Conservation (phyloP, 805 yeast genomes). For the Sugiyamaella chiloensis region DNA sequence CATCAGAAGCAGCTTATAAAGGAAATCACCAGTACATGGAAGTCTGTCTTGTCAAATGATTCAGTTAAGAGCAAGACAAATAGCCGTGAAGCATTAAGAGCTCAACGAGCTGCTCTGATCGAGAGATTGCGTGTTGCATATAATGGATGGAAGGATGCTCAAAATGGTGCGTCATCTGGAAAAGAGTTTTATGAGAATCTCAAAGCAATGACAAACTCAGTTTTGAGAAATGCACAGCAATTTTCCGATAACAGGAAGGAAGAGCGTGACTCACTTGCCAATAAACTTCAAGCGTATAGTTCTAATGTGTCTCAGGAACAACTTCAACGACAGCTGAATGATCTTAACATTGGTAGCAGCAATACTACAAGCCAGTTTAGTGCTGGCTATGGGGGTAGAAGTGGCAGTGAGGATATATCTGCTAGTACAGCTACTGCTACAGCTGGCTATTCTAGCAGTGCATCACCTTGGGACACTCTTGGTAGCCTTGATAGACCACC, state of each 20-base stretch:
- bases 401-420: too few relatives aligned
- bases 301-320: conserved; percentile 15
- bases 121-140: conserved; percentile 48
- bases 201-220: conserved; percentile 10
- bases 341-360: conserved; percentile 5
- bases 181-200: conserved; percentile 57
- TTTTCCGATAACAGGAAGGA: conserved; percentile 22
- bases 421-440: not conserved
- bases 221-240: conserved; percentile 21
- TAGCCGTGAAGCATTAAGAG: conserved; percentile 37
- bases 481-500: conserved; percentile 10
- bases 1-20: conserved; percentile 57
- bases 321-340: conserved; percentile 18
- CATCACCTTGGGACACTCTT: not conserved
- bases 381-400: conserved; percentile 2
- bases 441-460: not conserved
- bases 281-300: not conserved
- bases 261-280: conserved; percentile 15
- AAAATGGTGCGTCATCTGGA: conserved; percentile 61
- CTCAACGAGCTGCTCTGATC: conserved; percentile 36
- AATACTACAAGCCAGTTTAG: not conserved
- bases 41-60: conserved; percentile 43
- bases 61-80: conserved; percentile 41
- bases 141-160: conserved; percentile 55
- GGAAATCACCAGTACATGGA: conserved; percentile 47